A percentile compares a stretch with the other conserved stretches of the same genome.
Evolutionary conservation across 306 rosid genomes (phyloP).

Genomic region (Begonia masoniana): DNA sequence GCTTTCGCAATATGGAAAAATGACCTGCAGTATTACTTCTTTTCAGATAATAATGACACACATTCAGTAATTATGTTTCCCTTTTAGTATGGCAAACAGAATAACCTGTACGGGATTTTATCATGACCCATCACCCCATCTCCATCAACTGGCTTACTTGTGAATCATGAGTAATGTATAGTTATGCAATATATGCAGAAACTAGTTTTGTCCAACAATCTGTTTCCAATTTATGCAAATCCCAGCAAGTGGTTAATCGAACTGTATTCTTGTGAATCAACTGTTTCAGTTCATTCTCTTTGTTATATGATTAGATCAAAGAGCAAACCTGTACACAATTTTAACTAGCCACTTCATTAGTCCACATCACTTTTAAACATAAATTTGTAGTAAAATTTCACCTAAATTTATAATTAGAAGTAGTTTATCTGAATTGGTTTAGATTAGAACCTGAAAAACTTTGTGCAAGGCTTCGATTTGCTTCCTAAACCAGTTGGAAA

Average conservation of each 20-base stretch:
- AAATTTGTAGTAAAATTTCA: slow-evolving; percentile 15
- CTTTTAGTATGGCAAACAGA: slow-evolving; percentile 4
- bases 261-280: slow-evolving; percentile 41
- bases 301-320: slow-evolving; percentile 54
- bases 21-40: not conserved
- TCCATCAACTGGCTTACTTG: slow-evolving; percentile 19
- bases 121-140: slow-evolving; percentile 20
- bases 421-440: slow-evolving; percentile 42
- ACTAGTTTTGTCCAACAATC: slow-evolving; percentile 27
- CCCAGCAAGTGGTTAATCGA: slow-evolving; percentile 32
- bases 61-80: slow-evolving; percentile 5
- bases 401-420: slow-evolving; percentile 22
- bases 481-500: slow-evolving; percentile 85
- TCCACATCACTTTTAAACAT: slow-evolving; percentile 34
- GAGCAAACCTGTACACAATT: slow-evolving; percentile 78
- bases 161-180: slow-evolving; percentile 16
- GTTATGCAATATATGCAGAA: slow-evolving; percentile 19
- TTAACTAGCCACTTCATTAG: slow-evolving; percentile 57
- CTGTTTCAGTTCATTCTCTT: slow-evolving; percentile 48
- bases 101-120: slow-evolving; percentile 15
- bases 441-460: slow-evolving; percentile 99
- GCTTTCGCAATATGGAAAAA: not conserved
- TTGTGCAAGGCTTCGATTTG: slow-evolving; percentile 99
- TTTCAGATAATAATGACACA: not conserved
- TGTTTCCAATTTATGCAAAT: slow-evolving; percentile 30